Conservation (phyloP, 2,329 filamentous ascomycete genomes). For the Trichoderma sp. region DNA sequence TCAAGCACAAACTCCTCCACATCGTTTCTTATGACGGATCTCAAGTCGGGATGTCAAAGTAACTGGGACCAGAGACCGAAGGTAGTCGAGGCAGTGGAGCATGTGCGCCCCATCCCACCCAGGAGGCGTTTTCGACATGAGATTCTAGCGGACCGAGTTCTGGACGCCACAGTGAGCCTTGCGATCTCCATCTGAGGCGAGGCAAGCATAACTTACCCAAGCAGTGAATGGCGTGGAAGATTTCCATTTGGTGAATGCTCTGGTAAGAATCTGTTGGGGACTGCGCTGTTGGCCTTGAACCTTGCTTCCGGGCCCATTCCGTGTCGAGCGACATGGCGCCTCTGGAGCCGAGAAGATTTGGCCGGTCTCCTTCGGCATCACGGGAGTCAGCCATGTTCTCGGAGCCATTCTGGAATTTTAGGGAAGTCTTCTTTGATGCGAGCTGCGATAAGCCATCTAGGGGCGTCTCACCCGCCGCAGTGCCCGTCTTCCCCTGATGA, state of each 20-base stretch:
- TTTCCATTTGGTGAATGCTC: slow-evolving; percentile 30
- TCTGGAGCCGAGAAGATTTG: slow-evolving; percentile 20
- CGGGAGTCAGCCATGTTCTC: neutral
- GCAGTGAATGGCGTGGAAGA: slow-evolving; percentile 30
- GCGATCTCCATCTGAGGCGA: too few species aligned
- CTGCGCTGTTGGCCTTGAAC: slow-evolving; percentile 24
- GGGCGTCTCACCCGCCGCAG: neutral
- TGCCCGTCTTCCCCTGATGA: neutral
- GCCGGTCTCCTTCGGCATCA: neutral
- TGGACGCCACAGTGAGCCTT: neutral
- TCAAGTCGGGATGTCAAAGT: slow-evolving; percentile 29
- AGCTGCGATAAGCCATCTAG: slow-evolving; percentile 5
- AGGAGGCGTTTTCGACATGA: slow-evolving; percentile 25
- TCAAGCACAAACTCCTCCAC: slow-evolving; percentile 29
- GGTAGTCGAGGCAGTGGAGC: slow-evolving; percentile 30
- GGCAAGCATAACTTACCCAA: too few species aligned
- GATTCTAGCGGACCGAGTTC: slow-evolving; percentile 29
- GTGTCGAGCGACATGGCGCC: slow-evolving; percentile 29
- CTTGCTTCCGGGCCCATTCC: slow-evolving; percentile 27
- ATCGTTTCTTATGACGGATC: slow-evolving; percentile 27
- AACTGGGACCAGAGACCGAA: slow-evolving; percentile 25
- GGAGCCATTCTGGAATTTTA: neutral
- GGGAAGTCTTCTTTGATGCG: neutral
- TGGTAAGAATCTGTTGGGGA: slow-evolving; percentile 29
- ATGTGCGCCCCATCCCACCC: slow-evolving; percentile 29